phyloP scores from a whole-genome alignment of 768 basidiomycete genomes.

The Cyathus striatus region DNA sequence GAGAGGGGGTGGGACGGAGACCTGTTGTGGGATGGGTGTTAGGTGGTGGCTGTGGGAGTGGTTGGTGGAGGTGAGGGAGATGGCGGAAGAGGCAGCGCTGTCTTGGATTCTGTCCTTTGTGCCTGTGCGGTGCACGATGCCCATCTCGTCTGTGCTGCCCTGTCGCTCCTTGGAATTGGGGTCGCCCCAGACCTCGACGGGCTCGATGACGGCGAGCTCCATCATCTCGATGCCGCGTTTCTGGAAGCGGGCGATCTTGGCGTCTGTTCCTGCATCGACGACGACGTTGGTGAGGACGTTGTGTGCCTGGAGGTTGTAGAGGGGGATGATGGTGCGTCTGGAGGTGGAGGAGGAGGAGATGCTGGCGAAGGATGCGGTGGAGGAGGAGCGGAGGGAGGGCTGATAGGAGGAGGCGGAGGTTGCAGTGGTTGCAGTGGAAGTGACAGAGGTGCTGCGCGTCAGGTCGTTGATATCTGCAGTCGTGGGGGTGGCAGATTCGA shows the following conservation, averaged over 20 bases:
- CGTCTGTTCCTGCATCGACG: slow-evolving; percentile 84
- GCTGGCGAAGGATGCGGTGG: slow-evolving; percentile 14
- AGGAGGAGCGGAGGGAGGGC: slow-evolving; percentile 1
- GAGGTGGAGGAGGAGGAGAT: slow-evolving; percentile 32
- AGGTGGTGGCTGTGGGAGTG: slow-evolving; percentile 2
- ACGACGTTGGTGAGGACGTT: slow-evolving; percentile 84
- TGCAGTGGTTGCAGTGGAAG: slow-evolving; percentile 36
- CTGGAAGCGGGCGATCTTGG: slow-evolving; percentile 75
- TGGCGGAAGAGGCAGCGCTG: slow-evolving; percentile 19
- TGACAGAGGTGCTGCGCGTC: slow-evolving; percentile 51
- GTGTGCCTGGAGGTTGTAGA: slow-evolving; percentile 86
- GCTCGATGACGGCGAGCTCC: slow-evolving; percentile 74
- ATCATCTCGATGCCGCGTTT: slow-evolving; percentile 74
- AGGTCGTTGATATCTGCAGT: slow-evolving; percentile 6
- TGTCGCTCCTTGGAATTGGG: slow-evolving; percentile 11
- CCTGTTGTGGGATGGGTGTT: background rate
- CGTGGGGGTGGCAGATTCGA: background rate
- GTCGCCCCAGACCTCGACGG: slow-evolving; percentile 67
- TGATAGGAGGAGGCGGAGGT: slow-evolving; percentile 5
- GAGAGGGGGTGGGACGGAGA: background rate
- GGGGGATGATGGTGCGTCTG: slow-evolving; percentile 75
- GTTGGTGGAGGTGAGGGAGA: slow-evolving; percentile 12
- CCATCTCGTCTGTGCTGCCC: slow-evolving; percentile 23
- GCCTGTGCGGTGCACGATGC: slow-evolving; percentile 15
- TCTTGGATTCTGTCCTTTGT: no score